phyloP scores from a whole-genome alignment of 78 protist genomes.

The Dictyostelium discoideum region DNA sequence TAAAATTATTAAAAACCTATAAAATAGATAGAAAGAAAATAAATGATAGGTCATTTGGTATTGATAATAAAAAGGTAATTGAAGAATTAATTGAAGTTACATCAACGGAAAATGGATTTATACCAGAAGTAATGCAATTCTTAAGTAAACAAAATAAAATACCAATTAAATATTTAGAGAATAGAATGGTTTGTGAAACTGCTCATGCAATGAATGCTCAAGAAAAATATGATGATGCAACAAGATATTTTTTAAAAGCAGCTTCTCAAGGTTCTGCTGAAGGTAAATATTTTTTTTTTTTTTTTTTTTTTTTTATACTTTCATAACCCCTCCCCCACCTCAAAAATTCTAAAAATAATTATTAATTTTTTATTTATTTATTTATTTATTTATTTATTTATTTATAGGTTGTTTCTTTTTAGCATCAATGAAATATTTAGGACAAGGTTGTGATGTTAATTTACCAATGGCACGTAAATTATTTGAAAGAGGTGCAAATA shows the following conservation, averaged over 20 bases:
- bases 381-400: not conserved
- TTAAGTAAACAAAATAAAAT: not conserved
- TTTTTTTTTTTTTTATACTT: too few relatives aligned
- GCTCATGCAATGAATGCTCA: not conserved
- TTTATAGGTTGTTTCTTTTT: conserved; percentile 6
- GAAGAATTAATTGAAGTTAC: conserved; percentile 1
- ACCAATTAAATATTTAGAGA: not conserved
- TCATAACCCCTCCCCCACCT: not conserved
- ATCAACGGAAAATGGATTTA: not conserved
- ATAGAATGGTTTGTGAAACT: conserved; percentile 4
- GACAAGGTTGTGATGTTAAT: not conserved
- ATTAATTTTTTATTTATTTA: not conserved
- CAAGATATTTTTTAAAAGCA: not conserved
- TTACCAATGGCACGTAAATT: conserved; percentile 8
- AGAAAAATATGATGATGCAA: not conserved
- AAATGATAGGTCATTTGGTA: conserved; percentile 3
- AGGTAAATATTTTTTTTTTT: not conserved
- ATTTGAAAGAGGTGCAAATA: conserved; percentile 8
- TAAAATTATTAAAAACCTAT: not conserved
- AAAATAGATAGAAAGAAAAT: not conserved
- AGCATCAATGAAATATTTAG: conserved; percentile 26
- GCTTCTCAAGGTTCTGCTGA: conserved; percentile 14
- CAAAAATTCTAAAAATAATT: too few relatives aligned
- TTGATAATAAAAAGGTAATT: not conserved
- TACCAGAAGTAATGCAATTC: not conserved